These are phyloP conservation scores for Chenopodium album DNA, from an alignment of 148 eudicot genomes.

Conservation along the genomic window DNA sequence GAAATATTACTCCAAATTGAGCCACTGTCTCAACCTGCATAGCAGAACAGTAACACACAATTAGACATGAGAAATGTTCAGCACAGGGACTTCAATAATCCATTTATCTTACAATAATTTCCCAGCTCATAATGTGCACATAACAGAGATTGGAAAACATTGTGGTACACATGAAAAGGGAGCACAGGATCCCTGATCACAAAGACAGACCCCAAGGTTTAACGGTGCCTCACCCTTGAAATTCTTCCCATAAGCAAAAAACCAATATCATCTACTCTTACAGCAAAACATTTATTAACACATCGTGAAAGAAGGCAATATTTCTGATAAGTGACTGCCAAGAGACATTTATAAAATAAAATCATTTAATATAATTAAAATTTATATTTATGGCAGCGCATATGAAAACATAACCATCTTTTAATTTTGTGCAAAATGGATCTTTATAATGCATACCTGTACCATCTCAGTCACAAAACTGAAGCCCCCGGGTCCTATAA, in stretches of 20 bases:
- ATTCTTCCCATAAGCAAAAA: background rate
- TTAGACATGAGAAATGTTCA: background rate
- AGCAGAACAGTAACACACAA: slow-evolving; percentile 9
- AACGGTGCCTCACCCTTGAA: background rate
- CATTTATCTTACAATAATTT: background rate
- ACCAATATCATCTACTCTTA: background rate
- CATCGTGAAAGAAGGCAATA: too few species aligned
- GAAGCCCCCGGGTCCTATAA: slow-evolving; percentile 97
- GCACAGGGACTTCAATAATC: background rate
- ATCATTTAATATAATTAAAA: too few species aligned
- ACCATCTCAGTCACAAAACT: slow-evolving; percentile 96
- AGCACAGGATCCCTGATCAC: background rate
- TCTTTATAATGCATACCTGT: slow-evolving; percentile 61
- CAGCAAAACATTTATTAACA: background rate
- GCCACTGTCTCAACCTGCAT: slow-evolving; percentile 98
- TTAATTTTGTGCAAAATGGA: slow-evolving; percentile 1
- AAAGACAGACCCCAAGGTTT: background rate
- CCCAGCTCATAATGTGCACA: background rate
- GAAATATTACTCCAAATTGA: slow-evolving; percentile 98
- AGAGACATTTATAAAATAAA: background rate
- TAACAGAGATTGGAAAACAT: background rate
- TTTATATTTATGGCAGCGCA: too few species aligned
- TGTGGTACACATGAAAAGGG: too few species aligned
- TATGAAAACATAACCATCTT: background rate
- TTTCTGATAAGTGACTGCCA: too few species aligned